Evolutionary conservation across 2,329 filamentous ascomycete species (phyloP), one percentile per base, ranked within the genome.

Genomic region (Phyllosticta citribraziliensis): DNA sequence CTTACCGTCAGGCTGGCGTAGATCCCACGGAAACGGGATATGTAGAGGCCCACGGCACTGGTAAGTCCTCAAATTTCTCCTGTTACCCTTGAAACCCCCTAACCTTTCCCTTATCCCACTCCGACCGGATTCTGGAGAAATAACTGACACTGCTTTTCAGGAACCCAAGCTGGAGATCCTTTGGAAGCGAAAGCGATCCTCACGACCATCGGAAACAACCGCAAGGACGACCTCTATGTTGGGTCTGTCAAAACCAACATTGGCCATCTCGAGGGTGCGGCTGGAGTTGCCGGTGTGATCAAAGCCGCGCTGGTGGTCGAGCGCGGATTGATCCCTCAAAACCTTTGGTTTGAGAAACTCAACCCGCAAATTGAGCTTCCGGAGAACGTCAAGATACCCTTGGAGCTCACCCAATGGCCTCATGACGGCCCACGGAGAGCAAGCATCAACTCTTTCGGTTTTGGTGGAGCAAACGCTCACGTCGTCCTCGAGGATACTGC

Each of bases 21-120:
- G 59, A 66, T 63, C 60, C 58, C 0, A 11, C 25, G 1, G 55
- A 56, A 9, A 65, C 64, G 1, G 24, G 60, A 1, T 69, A 64
- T 24, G 64, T 69, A 17, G 67, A 69, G 52, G 63, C 64, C 10
- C 64, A 85, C 65, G 84, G 83, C 6, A 86, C 83, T 0, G 84
- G 83, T 3, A 86, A 17, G 33, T 40, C 30, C 8, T 12, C 30
- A 8, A 33, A 33, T 33, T 8, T 2, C 30, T 5, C 30, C 8
- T 9, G n/a, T n/a, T n/a, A n/a, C n/a, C n/a, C n/a, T n/a, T n/a
- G n/a, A n/a, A n/a, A n/a, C n/a, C n/a, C n/a, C n/a, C n/a, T n/a
- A n/a, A n/a, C n/a, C n/a, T n/a, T n/a, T n/a, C n/a, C n/a, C n/a
- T n/a, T n/a, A n/a, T n/a, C n/a, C n/a, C n/a, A n/a, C n/a, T 22